phyloP scores from a whole-genome alignment of 2,329 filamentous ascomycete species.

The Fusarium hainanense region DNA sequence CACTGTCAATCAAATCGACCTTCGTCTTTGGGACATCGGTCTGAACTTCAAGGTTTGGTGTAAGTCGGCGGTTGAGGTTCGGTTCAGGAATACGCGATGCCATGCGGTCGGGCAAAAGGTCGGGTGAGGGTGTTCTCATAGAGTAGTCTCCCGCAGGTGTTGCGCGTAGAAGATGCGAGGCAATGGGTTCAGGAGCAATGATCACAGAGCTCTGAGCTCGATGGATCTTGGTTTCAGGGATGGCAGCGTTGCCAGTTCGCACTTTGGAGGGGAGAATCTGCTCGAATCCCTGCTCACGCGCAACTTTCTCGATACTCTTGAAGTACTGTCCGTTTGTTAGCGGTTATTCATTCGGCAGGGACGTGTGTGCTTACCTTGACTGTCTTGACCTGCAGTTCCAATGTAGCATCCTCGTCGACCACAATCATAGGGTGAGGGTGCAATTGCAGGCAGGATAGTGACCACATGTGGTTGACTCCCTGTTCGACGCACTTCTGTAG shows the following conservation, averaged over 20 bases:
- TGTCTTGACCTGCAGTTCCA: conserved; percentile 79
- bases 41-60: conserved; percentile 62
- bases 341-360: background rate
- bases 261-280: conserved; percentile 68
- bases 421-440: conserved; percentile 86
- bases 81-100: conserved; percentile 66
- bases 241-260: conserved; percentile 61
- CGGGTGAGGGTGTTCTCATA: conserved; percentile 66
- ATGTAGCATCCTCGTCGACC: conserved; percentile 82
- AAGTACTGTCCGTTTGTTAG: conserved; percentile 64
- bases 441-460: conserved; percentile 81
- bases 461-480: conserved; percentile 92
- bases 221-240: conserved; percentile 56
- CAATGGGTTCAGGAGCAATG: conserved; percentile 65
- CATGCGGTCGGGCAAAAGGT: conserved; percentile 72
- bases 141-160: conserved; percentile 67
- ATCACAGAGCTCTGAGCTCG: conserved; percentile 60
- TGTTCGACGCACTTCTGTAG: conserved; percentile 84
- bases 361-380: conserved; percentile 62
- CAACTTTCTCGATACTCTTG: conserved; percentile 76
- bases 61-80: conserved; percentile 57
- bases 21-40: conserved; percentile 59
- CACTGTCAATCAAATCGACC: conserved; percentile 58
- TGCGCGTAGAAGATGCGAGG: conserved; percentile 64
- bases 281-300: conserved; percentile 66